These are phyloP conservation scores for Colletotrichum graminicola DNA, from an alignment of 2,329 filamentous ascomycete genomes.

Conservation along the genomic window DNA sequence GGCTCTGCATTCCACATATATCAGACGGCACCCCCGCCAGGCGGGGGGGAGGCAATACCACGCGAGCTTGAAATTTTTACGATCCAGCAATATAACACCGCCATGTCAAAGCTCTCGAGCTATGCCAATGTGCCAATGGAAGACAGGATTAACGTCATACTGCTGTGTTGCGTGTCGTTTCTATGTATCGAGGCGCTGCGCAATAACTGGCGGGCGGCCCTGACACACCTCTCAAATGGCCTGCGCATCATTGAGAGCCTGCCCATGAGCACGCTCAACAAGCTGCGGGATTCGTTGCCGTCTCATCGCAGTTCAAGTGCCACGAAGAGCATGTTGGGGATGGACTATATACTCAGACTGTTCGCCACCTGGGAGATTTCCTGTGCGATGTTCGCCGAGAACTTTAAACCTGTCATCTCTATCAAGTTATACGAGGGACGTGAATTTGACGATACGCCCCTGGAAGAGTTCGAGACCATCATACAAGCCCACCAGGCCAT, in stretches of 20 bases:
- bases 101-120: conserved; percentile 48
- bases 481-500: conserved; percentile 42
- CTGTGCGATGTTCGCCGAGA: conserved; percentile 42
- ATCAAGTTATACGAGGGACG: conserved; percentile 42
- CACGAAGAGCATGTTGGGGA: conserved; percentile 27
- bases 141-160: conserved; percentile 45
- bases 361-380: conserved; percentile 46
- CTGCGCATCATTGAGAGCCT: conserved; percentile 49
- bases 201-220: conserved; percentile 45
- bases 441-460: conserved; percentile 36
- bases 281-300: conserved; percentile 14
- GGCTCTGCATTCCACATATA: conserved; percentile 49
- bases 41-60: conserved; percentile 41
- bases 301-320: not conserved
- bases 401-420: conserved; percentile 43
- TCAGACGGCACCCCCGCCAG: conserved; percentile 35
- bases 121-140: conserved; percentile 44
- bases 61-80: conserved; percentile 52
- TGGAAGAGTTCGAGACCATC: conserved; percentile 38
- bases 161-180: conserved; percentile 51
- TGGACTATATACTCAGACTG: conserved; percentile 44
- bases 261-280: conserved; percentile 42
- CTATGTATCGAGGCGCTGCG: conserved; percentile 50
- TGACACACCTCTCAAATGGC: conserved; percentile 49
- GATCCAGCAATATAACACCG: conserved; percentile 55